phyloP scores from a whole-genome alignment of 2,329 filamentous ascomycete genomes.

The Talaromyces sp. region DNA sequence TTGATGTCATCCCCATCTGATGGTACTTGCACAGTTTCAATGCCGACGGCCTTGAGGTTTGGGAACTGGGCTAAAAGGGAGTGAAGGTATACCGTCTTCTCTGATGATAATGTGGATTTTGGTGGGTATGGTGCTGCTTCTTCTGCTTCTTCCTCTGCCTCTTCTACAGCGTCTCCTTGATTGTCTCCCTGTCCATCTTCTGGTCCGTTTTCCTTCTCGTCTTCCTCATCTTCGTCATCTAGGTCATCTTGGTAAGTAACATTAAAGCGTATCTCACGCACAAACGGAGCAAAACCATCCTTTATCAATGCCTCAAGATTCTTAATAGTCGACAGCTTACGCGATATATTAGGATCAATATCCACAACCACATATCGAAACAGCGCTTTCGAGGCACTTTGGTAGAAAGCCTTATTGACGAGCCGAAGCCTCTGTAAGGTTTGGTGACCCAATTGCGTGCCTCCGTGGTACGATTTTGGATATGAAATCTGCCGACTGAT shows the following conservation, averaged over 20 bases:
- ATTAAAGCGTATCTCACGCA: background rate
- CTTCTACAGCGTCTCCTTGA: background rate
- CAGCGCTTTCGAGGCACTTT: background rate
- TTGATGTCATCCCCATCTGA: background rate
- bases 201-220: background rate
- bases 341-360: background rate
- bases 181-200: background rate
- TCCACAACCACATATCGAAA: background rate
- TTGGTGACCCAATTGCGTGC: background rate
- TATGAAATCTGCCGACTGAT: background rate
- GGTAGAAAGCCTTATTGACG: background rate
- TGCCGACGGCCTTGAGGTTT: background rate
- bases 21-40: background rate
- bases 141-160: background rate
- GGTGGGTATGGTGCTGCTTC: background rate
- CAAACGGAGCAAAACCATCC: background rate
- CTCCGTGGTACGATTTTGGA: background rate
- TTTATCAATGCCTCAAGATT: background rate
- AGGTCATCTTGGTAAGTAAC: background rate
- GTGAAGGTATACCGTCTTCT: background rate
- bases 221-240: background rate
- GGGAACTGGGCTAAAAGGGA: background rate
- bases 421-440: background rate
- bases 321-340: background rate
- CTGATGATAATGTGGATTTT: background rate